Evolutionary conservation across 805 yeast genomes (phyloP).

Genomic region (Candida nemodendra): DNA sequence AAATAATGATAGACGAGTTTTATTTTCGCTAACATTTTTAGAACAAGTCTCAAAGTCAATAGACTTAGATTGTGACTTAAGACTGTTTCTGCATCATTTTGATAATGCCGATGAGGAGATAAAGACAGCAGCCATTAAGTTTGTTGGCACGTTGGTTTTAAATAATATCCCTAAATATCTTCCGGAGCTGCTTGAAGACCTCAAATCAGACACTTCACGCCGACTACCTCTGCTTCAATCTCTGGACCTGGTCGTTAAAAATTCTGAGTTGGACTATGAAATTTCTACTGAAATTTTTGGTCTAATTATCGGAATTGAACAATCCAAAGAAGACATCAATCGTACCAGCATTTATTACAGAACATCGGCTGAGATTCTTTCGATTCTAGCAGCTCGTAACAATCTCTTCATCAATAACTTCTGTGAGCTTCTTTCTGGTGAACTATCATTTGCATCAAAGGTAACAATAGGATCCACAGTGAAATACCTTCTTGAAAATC

Average conservation of each 20-base stretch:
- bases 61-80: constrained; percentile 34
- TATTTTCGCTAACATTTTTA: constrained; percentile 38
- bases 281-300: constrained; percentile 11
- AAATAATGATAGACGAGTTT: constrained; percentile 22
- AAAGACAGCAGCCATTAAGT: constrained; percentile 48
- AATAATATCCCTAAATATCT: constrained; percentile 38
- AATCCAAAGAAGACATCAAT: constrained; percentile 4
- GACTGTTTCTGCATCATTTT: constrained; percentile 35
- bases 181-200: constrained; percentile 35
- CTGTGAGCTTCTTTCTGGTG: constrained; percentile 13
- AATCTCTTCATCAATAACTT: constrained; percentile 13
- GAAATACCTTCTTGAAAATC: constrained; percentile 26
- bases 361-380: constrained; percentile 25
- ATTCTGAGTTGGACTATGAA: constrained; percentile 6
- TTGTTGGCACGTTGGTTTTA: constrained; percentile 50
- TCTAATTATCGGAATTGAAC: constrained; percentile 8
- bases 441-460: constrained; percentile 16
- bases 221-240: constrained; percentile 10
- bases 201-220: constrained; percentile 5
- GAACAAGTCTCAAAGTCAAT: constrained; percentile 47
- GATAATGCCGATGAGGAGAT: constrained; percentile 33
- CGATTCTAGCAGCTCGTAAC: constrained; percentile 20
- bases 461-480: constrained; percentile 29
- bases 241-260: constrained; percentile 11
- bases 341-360: constrained; percentile 19